Base-by-base conservation (phyloP, 306 rosid genomes). In the Calophaca sinica region DNA sequence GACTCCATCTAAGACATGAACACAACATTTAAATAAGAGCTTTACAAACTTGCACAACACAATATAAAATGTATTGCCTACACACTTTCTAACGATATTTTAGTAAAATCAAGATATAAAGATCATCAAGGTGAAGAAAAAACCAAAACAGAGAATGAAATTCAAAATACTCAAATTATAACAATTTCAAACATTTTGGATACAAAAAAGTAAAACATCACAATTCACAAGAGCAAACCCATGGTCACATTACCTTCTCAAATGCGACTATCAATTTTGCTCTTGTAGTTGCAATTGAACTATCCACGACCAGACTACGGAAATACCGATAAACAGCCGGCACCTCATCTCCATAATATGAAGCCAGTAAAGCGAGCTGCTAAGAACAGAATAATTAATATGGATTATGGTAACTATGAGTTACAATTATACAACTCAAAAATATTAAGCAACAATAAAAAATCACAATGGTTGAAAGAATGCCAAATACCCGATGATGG, bases 331-430 rank as follows among this genome's bases (percentile, higher is more conserved):
- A 93, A 64, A 93, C 84, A 78, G 88, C 85, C 62, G 76, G 85
- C 80, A 91, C 46, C 79, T 91, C 97, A 74, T 93, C 96, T 73
- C 93, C 98, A n/a, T 89, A 88, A 82, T 93, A 93, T 39, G 98
- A 91, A 80, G 98, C 96, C 87, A 93, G 64, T 66, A 93, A 82
- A 48, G 98, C 98, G 79, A 93, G 98, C 98, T 93, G 87, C 42
- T 79, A 35, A 65, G 13, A 11, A 36, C 11, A 76, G 53, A 71
- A 55, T 14, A 36, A n/a, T n/a, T n/a, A n/a, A 28, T 83, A 10
- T 45, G 7, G 70, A 74, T n/a, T 48, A 70, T 68, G 14, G 72
- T 10, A 12, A 52, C 75, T 68, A 15, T 8, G 50, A 80, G n/a
- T n/a, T n/a, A n/a, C n/a, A n/a, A n/a, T n/a, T n/a, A n/a, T n/a